Conservation (phyloP, 2,329 filamentous ascomycete species). For the Elsinoe perseae region DNA sequence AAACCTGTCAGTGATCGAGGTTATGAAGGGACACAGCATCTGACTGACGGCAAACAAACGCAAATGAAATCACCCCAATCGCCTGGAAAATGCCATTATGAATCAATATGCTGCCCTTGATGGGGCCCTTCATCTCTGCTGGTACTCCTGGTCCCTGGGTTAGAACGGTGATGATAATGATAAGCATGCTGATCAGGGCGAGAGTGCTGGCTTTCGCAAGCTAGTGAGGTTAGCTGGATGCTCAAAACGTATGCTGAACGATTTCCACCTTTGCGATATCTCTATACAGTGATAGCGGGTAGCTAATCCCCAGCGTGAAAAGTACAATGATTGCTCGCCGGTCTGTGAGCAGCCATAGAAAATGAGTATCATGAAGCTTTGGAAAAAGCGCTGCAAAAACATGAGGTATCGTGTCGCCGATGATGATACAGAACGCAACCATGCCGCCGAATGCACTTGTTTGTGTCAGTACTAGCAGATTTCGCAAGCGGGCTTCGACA, state of each 20-base stretch:
- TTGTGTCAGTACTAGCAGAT: background rate
- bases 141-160: conserved; percentile 74
- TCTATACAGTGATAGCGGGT: conserved; percentile 83
- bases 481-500: conserved; percentile 21
- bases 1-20: no score
- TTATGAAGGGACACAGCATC: no score
- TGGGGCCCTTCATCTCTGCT: conserved; percentile 60
- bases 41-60: conserved; percentile 57
- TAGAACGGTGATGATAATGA: conserved; percentile 83
- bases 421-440: conserved; percentile 96
- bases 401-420: conserved; percentile 91
- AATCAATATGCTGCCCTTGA: conserved; percentile 64
- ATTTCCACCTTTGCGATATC: conserved; percentile 83
- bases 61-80: conserved; percentile 94
- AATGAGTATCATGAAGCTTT: conserved; percentile 59
- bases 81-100: conserved; percentile 89
- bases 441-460: conserved; percentile 84
- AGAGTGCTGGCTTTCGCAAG: conserved; percentile 92
- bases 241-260: background rate
- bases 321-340: conserved; percentile 79
- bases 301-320: conserved; percentile 78
- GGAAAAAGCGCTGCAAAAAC: conserved; percentile 80
- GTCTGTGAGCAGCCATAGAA: conserved; percentile 75
- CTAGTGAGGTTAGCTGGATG: conserved; percentile 39
- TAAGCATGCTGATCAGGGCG: conserved; percentile 82